Percentiles rank a stretch among this genome's conserved stretches.
Conservation (phyloP, 202 grass and related monocot genomes). For the Carex sylvatica region DNA sequence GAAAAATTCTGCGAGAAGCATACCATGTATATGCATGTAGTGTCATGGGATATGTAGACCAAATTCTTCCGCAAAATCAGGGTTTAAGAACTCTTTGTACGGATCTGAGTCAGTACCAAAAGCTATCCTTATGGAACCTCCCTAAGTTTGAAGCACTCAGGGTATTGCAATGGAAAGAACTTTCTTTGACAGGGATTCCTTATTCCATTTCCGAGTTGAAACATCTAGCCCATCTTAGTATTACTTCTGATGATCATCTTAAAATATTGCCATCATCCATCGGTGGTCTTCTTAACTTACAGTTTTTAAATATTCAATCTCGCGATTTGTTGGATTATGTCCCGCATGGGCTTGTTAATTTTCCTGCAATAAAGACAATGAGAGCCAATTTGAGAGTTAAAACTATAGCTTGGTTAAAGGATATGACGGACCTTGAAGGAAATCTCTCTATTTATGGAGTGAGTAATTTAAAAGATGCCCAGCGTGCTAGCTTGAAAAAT, state of each 20-base stretch:
- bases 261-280: neutral
- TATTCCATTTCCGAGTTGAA: conserved; percentile 16
- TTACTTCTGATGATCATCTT: neutral
- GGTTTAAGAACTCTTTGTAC: too few species aligned
- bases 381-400: neutral
- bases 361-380: neutral
- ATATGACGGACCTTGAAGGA: conserved; percentile 10
- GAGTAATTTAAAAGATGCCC: conserved; percentile 16
- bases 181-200: neutral
- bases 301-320: too few species aligned
- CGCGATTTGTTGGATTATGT: neutral
- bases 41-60: too few species aligned
- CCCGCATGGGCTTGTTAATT: neutral
- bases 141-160: neutral
- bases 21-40: too few species aligned
- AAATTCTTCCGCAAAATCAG: too few species aligned
- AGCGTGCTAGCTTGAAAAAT: neutral
- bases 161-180: neutral
- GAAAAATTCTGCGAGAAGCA: too few species aligned
- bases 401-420: conserved; percentile 1
- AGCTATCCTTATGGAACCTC: too few species aligned
- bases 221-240: conserved; percentile 21
- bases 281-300: too few species aligned
- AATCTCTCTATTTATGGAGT: neutral
- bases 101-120: too few species aligned